Evolutionary conservation across 2,329 filamentous ascomycete genomes (phyloP), one percentile per base, ranked within the genome.

Genomic region (Alternaria ethzedia): DNA sequence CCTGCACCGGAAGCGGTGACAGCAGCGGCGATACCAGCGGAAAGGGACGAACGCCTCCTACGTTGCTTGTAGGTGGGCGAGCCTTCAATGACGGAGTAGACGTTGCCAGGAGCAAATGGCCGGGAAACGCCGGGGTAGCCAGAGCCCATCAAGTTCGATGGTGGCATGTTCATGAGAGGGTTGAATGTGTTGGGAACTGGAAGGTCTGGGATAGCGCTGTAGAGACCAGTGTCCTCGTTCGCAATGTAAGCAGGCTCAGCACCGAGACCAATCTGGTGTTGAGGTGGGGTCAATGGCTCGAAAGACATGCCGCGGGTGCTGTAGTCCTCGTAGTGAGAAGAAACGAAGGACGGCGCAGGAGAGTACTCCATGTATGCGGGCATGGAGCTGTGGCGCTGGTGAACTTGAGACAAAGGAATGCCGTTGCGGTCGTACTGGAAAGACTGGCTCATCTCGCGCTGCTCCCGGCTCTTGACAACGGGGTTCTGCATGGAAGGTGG

Each of bases 21-120:
- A 67, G 90, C 88, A 69, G 90, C 88, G 64, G 91, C 89, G 79
- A 94, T 88, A 70, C 91, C 89, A 12, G 92, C 91, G 23, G 95
- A 94, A 67, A 98, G 93, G 45, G 95, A 98, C 36, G 96, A 97
- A 67, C 96, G 91, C 71, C 96, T 90, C 80, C 96, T 89, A 74
- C 96, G 89, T 85, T 98, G 96, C 87, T 99, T 99, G 85, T 99
- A 99, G 41, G 96, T 98, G 12, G 96, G 96, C 26, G 96, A 99
- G 52, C 96, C 96, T 83, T 99, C 96, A 77, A 98, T 96, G 54
- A 97, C 94, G 52, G 93, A 95, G 84, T 97, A 97, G 71, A 96
- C 92, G 79, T 93, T 97, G 80, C 90, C 91, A 56, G 85, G 84
- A 71, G 93, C 93, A 64, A 86, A 89, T 43, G 86, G 84, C 69